Conservation (phyloP, 192 early-diverging fungal species). For the Podila epigama region DNA sequence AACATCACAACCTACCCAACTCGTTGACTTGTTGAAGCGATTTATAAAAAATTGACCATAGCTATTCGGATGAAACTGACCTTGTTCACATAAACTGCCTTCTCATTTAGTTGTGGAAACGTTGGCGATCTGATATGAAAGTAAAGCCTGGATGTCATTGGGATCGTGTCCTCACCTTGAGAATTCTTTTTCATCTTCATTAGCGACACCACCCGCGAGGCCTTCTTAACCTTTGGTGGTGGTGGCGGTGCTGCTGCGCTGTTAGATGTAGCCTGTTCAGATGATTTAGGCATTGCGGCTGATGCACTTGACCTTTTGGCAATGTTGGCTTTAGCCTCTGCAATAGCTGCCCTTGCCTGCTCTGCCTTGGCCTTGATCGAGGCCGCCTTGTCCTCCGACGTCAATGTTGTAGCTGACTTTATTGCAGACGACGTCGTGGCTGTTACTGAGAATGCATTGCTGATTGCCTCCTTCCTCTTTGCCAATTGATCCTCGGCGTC, state of each 20-base stretch:
- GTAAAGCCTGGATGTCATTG: constrained; percentile 24
- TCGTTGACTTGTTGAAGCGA: not conserved
- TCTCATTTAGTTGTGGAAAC: constrained; percentile 23
- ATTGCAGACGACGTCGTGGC: not conserved
- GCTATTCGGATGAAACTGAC: not conserved
- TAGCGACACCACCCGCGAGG: constrained; percentile 22
- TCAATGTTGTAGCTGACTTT: not conserved
- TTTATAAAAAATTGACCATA: not conserved
- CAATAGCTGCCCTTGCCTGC: constrained; percentile 21
- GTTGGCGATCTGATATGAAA: constrained; percentile 22
- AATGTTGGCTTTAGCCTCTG: constrained; percentile 29
- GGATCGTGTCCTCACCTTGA: constrained; percentile 42
- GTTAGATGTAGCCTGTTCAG: not conserved
- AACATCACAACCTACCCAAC: too few relatives aligned
- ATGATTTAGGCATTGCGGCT: not conserved
- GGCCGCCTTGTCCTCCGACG: not conserved
- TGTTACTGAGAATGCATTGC: not conserved
- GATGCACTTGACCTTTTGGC: constrained; percentile 7
- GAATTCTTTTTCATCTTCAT: constrained; percentile 35
- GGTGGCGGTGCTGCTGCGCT: not conserved
- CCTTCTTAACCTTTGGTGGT: constrained; percentile 19
- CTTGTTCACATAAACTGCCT: constrained; percentile 30
- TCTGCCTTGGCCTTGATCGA: constrained; percentile 9
- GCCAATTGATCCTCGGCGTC: not conserved
- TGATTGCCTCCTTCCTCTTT: constrained; percentile 4